phyloP scores from a whole-genome alignment of 257 asterid genomes.

The Capsicum pubescens region DNA sequence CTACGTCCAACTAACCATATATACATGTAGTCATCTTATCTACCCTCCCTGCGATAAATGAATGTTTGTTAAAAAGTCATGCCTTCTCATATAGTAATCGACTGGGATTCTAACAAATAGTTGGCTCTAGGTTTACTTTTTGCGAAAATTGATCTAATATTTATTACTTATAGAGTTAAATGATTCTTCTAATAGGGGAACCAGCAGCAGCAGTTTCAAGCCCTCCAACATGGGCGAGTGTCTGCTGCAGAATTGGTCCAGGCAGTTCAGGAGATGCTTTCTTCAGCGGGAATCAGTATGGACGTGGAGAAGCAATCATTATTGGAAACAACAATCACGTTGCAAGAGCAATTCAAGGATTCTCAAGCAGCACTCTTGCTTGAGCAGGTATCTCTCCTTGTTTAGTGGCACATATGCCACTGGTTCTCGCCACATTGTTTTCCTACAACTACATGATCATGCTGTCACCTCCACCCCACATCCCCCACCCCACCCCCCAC shows the following conservation, averaged over 20 bases:
- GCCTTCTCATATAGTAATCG: not conserved
- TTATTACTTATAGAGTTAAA: slow-evolving; percentile 20
- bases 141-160: not conserved
- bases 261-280: slow-evolving; percentile 97
- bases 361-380: slow-evolving; percentile 88
- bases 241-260: slow-evolving; percentile 90
- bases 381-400: slow-evolving; percentile 70
- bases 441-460: not conserved
- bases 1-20: slow-evolving; percentile 19
- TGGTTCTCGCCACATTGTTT: slow-evolving; percentile 5
- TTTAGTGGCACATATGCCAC: slow-evolving; percentile 2
- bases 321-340: slow-evolving; percentile 66
- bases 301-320: slow-evolving; percentile 84
- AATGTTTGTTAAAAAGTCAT: not conserved
- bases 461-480: not conserved
- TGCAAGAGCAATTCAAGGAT: slow-evolving; percentile 87
- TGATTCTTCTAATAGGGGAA: slow-evolving; percentile 33
- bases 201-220: slow-evolving; percentile 62
- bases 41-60: not conserved
- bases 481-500: too few species aligned
- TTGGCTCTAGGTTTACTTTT: not conserved
- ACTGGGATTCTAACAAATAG: slow-evolving; percentile 10
- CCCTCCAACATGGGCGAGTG: slow-evolving; percentile 81
- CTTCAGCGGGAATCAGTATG: slow-evolving; percentile 84
- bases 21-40: not conserved